Evolutionary conservation across 768 basidiomycete genomes (phyloP), one percentile per base, ranked within the genome.

Genomic region (Ramaria sp.): DNA sequence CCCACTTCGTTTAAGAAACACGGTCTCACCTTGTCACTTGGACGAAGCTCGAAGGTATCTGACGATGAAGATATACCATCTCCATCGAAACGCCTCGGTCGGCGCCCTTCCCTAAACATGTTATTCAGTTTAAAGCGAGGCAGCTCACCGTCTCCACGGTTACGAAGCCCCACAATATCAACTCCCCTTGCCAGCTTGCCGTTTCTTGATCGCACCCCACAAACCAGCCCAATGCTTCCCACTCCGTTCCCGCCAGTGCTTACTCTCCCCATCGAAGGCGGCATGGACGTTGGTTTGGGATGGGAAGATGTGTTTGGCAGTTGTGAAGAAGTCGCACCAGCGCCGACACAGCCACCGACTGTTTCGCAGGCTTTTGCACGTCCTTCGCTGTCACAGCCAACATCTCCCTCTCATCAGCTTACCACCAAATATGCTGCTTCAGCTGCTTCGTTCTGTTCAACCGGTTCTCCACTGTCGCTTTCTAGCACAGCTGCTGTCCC

Each of bases 61-160:
- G 56, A 44, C 9, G 56, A 59, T 43, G 39, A 56, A 25, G 55
- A 53, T 27, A 18, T 38, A 13, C 30, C 49, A 16, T 20, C 50
- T 2, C 50, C 58, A 47, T 51, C 55, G 9, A 56, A 48, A 27
- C 50, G 55, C 5, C 22, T 57, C 25, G 43, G 37, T 34, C 50
- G 51, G 25, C 56, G 43, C 4, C 48, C 44, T 6, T 56, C 24
- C 18, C 37, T 55, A 18, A 45, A 56, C 24, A 32, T 38, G 20
- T 48, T 44, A 41, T 54, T 52, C 32, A 49, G 52, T 28, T 5
- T 47, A 27, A 50, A 56, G 30, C 50, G 45, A 28, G 32, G 44
- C 18, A 50, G 43, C 22, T 55, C 59, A 30, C 52, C 59, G 18
- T 60, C 59, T 7, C 54, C 59, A 22, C 53, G 53, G 24, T 52